These are phyloP conservation scores for Lasiodiplodia sp. DNA, from an alignment of 2,329 filamentous ascomycete genomes.

Conservation along the genomic window DNA sequence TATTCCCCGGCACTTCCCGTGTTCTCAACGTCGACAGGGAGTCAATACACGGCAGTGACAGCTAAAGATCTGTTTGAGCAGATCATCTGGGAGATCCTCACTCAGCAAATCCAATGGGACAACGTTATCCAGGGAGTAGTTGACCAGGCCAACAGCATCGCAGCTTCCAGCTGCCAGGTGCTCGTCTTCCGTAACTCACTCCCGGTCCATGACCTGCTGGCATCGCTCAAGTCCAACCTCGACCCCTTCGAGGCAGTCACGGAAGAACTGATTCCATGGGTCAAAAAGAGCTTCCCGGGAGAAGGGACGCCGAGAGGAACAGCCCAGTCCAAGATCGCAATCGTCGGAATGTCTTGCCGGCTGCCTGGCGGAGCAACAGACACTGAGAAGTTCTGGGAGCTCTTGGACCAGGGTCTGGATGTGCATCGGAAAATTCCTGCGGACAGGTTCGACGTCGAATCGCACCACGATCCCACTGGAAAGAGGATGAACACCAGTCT, in stretches of 20 bases:
- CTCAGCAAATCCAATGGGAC: background rate
- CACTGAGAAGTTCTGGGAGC: slow-evolving; percentile 47
- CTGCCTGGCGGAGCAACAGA: slow-evolving; percentile 35
- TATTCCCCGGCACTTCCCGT: no score
- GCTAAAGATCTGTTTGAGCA: background rate
- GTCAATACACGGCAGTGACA: no score
- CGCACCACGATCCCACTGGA: slow-evolving; percentile 37
- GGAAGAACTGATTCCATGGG: slow-evolving; percentile 19
- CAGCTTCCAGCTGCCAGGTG: no score
- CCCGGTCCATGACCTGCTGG: slow-evolving; percentile 31
- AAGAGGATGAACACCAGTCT: slow-evolving; percentile 33
- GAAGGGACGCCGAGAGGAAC: no score
- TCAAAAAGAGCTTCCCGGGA: background rate
- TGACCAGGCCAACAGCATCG: slow-evolving; percentile 48
- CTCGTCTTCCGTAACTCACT: no score
- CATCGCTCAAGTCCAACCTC: slow-evolving; percentile 8
- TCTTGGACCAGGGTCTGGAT: slow-evolving; percentile 45
- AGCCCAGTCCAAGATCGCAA: slow-evolving; percentile 47
- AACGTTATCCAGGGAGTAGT: background rate
- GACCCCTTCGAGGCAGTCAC: background rate
- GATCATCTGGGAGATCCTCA: background rate
- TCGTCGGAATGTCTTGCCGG: slow-evolving; percentile 38
- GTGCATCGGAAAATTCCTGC: slow-evolving; percentile 40
- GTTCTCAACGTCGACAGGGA: no score
- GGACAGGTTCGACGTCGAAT: slow-evolving; percentile 35